Conservation (phyloP, 73 alveolate species). For the Blepharisma stoltei region DNA sequence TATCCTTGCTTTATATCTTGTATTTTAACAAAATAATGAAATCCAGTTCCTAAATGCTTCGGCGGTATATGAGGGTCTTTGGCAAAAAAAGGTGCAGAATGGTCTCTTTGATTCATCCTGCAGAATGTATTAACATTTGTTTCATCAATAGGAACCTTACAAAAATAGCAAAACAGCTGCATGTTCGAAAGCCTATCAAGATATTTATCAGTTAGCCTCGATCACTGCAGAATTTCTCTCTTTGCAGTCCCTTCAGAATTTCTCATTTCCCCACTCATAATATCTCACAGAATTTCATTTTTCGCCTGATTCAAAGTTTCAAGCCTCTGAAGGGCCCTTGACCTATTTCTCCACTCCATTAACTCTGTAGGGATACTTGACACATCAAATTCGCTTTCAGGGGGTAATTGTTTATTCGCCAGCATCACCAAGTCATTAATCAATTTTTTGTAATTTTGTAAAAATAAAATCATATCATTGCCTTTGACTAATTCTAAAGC, state of each 20-base stretch:
- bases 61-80: conserved; percentile 10
- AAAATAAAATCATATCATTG: neutral
- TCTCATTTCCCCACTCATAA: neutral
- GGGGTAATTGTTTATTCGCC: neutral
- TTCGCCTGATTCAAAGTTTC: neutral
- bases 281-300: conserved; percentile 19
- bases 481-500: conserved; percentile 7
- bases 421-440: neutral
- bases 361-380: neutral
- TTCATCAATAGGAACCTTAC: conserved; percentile 3
- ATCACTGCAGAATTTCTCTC: conserved; percentile 10
- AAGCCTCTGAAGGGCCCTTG: neutral
- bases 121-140: neutral
- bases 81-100: neutral
- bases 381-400: neutral
- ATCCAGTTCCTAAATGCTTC: conserved; percentile 21
- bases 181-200: neutral
- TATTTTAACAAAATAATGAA: conserved; percentile 12
- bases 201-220: conserved; percentile 8
- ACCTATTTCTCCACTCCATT: neutral
- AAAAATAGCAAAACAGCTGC: conserved; percentile 15
- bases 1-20: neutral
- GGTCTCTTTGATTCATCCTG: conserved; percentile 26
- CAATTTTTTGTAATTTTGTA: conserved; percentile 9
- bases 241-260: conserved; percentile 1